Evolutionary conservation across 768 basidiomycete species (phyloP), one percentile per base, ranked within the genome.

Genomic region (Paxillus ammoniavirescens): DNA sequence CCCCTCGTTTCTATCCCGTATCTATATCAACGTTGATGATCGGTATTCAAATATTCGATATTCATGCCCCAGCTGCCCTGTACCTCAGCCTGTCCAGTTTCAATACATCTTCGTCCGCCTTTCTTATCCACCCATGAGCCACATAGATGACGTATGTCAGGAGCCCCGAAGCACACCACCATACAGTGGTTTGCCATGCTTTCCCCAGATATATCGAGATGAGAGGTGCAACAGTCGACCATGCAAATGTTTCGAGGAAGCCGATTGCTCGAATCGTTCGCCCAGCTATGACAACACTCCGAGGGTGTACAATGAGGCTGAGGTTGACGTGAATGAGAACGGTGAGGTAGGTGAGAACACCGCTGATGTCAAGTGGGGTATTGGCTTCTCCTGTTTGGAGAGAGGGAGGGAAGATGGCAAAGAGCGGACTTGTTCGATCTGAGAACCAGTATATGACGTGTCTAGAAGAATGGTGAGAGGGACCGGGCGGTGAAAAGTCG

Each of bases 31-130:
- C 4, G 5, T 15, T 26, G 15, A 5, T 28, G 26, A 17, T 40
- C 30, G 21, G 21, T 15, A 15, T 26, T 26, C 31, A 31, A 9
- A 31, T 9, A 31, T 5, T 31, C 8, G 31, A 10, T 8, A 3
- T 23, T 74, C 62, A 83, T 48, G 83, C 82, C 5, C 84, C 82
- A 23, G 75, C 78, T 9, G 83, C 77, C 8, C 61, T 59, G 56
- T 87, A 87, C 61, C 73, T 78, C 67, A 86, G 67, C 13, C 65
- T 68, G 62, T 86, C 81, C 28, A 87, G 66, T 40, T 76, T 72
- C 1, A 72, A 69, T 17, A 87, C 73, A 31, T 74, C 75, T 56
- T 77, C 68, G 59, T 77, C 73, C 10, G 77, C 77, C 43, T 70
- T 68, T 42, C 68, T 64, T 40, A 82, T 75, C 46, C 78, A 74